Evolutionary conservation across 768 basidiomycete genomes (phyloP).

Genomic region (Pleurotus ostreatus): DNA sequence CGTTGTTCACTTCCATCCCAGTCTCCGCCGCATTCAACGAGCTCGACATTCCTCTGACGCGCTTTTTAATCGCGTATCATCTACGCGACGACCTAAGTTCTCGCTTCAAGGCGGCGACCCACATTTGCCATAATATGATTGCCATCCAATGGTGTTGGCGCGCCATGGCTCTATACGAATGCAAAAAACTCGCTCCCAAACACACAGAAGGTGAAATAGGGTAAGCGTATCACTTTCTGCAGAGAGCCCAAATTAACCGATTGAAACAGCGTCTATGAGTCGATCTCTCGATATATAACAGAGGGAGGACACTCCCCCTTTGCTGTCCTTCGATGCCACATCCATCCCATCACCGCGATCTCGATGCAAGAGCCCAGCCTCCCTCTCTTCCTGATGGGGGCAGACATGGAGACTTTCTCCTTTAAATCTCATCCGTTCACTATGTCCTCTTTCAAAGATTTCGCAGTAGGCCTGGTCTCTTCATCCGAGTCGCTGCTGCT

Average conservation of each 20-base stretch:
- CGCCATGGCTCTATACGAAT: neutral
- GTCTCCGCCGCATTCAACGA: neutral
- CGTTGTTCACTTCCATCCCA: neutral
- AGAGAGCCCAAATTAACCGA: neutral
- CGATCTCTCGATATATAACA: slow-evolving; percentile 1
- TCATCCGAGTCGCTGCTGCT: neutral
- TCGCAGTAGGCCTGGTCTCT: neutral
- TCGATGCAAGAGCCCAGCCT: too few relatives aligned
- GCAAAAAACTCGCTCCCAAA: neutral
- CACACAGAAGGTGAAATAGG: neutral
- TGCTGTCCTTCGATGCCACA: too few relatives aligned
- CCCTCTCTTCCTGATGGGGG: too few relatives aligned
- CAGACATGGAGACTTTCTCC: neutral
- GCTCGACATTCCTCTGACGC: neutral
- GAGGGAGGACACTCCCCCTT: neutral
- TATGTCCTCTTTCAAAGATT: neutral
- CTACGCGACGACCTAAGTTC: slow-evolving; percentile 4
- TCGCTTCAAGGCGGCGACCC: neutral
- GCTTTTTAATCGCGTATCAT: slow-evolving; percentile 9
- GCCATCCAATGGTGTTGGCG: slow-evolving; percentile 7
- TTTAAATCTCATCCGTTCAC: slow-evolving; percentile 3
- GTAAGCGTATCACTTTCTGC: neutral
- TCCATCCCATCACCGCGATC: too few relatives aligned
- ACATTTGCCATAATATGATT: neutral
- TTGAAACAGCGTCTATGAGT: neutral